A percentile compares a stretch with the other conserved stretches of the same genome.
Evolutionary conservation across 805 yeast genomes (phyloP).

Genomic region (Kregervanrija pseudodelftensis): DNA sequence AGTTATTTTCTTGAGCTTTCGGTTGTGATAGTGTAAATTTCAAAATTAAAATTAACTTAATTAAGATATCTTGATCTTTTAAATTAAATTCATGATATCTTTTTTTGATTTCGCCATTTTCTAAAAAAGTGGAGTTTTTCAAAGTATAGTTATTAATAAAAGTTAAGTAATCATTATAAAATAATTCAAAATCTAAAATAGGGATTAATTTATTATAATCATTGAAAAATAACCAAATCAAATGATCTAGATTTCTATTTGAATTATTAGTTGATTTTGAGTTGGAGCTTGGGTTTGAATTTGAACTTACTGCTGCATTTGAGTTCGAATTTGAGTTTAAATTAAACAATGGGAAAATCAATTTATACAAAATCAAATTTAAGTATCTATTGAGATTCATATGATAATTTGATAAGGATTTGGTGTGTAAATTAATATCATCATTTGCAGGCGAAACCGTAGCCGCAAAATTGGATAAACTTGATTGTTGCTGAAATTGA

Average conservation of each 20-base stretch:
- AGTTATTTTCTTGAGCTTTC: constrained; percentile 11
- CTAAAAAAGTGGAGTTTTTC: constrained; percentile 27
- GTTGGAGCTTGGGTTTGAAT: neutral
- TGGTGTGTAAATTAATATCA: neutral
- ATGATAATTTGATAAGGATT: constrained; percentile 25
- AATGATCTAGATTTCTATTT: constrained; percentile 35
- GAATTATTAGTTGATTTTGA: neutral
- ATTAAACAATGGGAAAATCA: constrained; percentile 26
- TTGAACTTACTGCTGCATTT: constrained; percentile 1
- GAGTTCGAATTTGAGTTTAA: constrained; percentile 5
- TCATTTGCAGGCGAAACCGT: constrained; percentile 1
- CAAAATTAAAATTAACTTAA: constrained; percentile 46
- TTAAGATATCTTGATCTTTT: constrained; percentile 32
- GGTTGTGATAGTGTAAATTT: constrained; percentile 40
- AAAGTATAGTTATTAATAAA: constrained; percentile 33
- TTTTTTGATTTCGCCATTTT: constrained; percentile 36
- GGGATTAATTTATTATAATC: constrained; percentile 49
- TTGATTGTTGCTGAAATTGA: constrained; percentile 1
- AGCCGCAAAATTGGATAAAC: neutral
- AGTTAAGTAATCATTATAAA: constrained; percentile 47
- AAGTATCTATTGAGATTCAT: constrained; percentile 30
- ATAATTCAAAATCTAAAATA: constrained; percentile 44
- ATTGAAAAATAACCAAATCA: constrained; percentile 41
- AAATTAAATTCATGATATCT: constrained; percentile 26
- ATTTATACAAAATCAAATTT: constrained; percentile 26